Base-by-base conservation (phyloP, 768 basidiomycete species). In the Kwoniella dendrophila region DNA sequence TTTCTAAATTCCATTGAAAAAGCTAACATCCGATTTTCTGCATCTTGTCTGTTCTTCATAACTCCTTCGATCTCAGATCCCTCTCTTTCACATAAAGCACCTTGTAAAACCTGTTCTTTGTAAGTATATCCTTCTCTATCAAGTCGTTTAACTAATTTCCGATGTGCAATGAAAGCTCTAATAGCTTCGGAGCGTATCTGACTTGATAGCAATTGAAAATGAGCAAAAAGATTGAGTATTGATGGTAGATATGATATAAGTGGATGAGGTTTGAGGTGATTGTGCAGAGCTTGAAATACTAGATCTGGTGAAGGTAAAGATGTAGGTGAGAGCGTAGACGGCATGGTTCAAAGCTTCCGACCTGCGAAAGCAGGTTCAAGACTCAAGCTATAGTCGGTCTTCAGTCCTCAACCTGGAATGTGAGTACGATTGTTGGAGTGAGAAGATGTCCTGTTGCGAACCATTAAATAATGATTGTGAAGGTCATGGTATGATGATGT, bases 201-300 rank as follows among this genome's bases (percentile, higher is more conserved):
- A 1, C 12, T 1, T 6, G 57, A 56, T 16, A 62, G 47, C 7
- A 69, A 40, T 26, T 72, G 65, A 16, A 72, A 27, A 45, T 72
- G 64, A 3, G 67, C 67, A 56, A 64, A 67, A 41, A 72, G 52
- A 7, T 63, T 24, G 0, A 72, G 59, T n/a, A 56, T 47, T 6
- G 44, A 20, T 12, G 56, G 64, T 2, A 69, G 45, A 11, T 32
- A 22, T 11, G 34, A 4, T 14, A 64, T 40, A 18, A 67, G 18
- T 7, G 62, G 58, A 4, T 30, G 4, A 27, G 69, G 69, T 16
- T 33, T 7, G 3, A 70, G 56, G 22, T 64, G 59, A 3, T 38
- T 48, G 24, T 33, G 22, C 5, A 70, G 55, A 0, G 69, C 63
- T 32, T 54, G 26, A 20, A 67, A 59, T 20, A 70, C 41, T 12